Percentiles rank a stretch among this genome's conserved stretches.
Evolutionary conservation across 331 rosid species (phyloP).

Genomic region (Rosa hybrid): DNA sequence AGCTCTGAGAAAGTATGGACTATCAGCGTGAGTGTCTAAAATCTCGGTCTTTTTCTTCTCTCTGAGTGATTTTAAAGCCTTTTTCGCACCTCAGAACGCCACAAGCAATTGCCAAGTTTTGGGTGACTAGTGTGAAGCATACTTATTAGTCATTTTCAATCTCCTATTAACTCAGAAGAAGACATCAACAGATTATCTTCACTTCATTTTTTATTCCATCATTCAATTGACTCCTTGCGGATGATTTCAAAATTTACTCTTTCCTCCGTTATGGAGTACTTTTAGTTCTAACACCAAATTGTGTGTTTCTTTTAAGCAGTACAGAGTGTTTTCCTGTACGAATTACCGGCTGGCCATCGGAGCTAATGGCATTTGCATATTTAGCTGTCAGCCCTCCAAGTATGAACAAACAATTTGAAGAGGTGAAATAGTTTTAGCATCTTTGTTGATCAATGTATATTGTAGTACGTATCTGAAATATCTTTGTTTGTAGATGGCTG

Average conservation of each 20-base stretch:
- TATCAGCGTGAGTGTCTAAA: conserved; percentile 60
- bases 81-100: background rate
- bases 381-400: conserved; percentile 85
- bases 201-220: background rate
- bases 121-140: background rate
- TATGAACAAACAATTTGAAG: conserved; percentile 71
- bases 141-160: background rate
- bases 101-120: background rate
- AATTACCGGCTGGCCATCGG: conserved; percentile 90
- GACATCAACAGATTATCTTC: background rate
- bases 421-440: conserved; percentile 49
- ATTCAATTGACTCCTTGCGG: conserved; percentile 5
- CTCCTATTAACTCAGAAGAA: background rate
- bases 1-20: conserved; percentile 62
- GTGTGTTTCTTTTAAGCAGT: conserved; percentile 40
- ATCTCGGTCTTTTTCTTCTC: background rate
- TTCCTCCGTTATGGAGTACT: background rate
- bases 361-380: conserved; percentile 92
- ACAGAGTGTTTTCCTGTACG: conserved; percentile 84
- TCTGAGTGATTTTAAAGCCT: background rate
- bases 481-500: conserved; percentile 68
- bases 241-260: background rate
- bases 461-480: conserved; percentile 20
- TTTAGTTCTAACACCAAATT: conserved; percentile 1
- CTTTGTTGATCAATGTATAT: conserved; percentile 4